Conservation (phyloP, 441 rosid species). For the Gossypium trilobum region DNA sequence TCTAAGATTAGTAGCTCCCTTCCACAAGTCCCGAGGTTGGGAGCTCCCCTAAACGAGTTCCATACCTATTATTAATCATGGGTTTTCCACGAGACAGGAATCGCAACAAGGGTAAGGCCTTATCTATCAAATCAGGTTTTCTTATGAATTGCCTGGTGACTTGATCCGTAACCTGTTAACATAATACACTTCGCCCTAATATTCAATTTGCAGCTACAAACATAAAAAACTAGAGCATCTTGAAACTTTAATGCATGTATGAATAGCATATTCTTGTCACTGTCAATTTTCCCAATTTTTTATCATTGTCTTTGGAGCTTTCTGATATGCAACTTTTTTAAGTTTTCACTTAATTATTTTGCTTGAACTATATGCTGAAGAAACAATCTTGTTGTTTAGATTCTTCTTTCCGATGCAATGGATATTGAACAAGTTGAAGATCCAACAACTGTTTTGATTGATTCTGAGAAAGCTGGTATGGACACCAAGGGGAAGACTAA, state of each 20-base stretch:
- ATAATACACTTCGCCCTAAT: neutral
- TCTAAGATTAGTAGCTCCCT: neutral
- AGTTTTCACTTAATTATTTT: neutral
- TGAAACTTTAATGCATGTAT: neutral
- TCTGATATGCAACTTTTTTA: neutral
- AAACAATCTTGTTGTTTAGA: slow-evolving; percentile 18
- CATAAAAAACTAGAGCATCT: neutral
- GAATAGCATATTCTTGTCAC: neutral
- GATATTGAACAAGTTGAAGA: slow-evolving; percentile 21
- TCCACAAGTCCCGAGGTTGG: neutral
- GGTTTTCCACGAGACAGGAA: neutral
- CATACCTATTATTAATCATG: neutral
- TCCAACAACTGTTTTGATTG: slow-evolving; percentile 16
- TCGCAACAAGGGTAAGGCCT: no score
- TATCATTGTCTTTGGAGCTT: neutral
- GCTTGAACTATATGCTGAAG: slow-evolving; percentile 1
- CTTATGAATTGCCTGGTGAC: neutral
- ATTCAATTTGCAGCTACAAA: neutral
- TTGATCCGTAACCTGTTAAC: neutral
- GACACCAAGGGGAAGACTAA: slow-evolving; percentile 36
- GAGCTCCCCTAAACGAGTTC: neutral
- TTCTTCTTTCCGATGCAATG: slow-evolving; percentile 22
- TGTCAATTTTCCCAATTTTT: neutral
- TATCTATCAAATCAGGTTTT: no score
- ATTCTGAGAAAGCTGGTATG: slow-evolving; percentile 12